phyloP scores from a whole-genome alignment of 148 eudicot genomes.

The Fagopyrum esculentum region DNA sequence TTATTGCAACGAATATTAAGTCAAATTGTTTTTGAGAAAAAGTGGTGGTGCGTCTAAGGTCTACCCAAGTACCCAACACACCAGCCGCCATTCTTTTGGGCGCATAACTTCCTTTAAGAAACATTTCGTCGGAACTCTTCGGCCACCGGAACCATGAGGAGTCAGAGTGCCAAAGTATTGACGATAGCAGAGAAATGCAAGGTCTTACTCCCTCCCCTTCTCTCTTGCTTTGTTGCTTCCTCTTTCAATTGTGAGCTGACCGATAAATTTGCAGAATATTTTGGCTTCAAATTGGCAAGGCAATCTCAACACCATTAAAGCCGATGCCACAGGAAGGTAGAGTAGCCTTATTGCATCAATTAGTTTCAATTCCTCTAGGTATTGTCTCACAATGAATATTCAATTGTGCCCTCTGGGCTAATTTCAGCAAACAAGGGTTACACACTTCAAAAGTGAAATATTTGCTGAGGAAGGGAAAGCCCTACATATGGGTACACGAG shows the following conservation, averaged over 20 bases:
- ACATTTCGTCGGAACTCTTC: slow-evolving; percentile 24
- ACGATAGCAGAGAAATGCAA: slow-evolving; percentile 75
- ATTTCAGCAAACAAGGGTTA: slow-evolving; percentile 63
- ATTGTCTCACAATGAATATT: neutral
- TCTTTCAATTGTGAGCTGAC: neutral
- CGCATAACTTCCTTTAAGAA: neutral
- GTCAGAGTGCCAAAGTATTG: slow-evolving; percentile 32
- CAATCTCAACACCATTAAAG: slow-evolving; percentile 71
- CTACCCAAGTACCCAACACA: no score
- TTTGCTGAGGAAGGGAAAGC: slow-evolving; percentile 61
- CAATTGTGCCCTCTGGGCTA: neutral
- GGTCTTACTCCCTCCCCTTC: slow-evolving; percentile 28
- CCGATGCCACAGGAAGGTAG: slow-evolving; percentile 65
- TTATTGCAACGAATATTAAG: no score
- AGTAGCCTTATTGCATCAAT: neutral
- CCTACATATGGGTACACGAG: slow-evolving; percentile 80
- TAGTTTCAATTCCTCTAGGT: neutral
- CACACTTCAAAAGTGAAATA: slow-evolving; percentile 71
- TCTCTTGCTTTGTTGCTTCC: neutral
- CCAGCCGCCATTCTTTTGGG: no score
- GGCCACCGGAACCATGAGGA: slow-evolving; percentile 33
- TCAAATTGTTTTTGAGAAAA: no score
- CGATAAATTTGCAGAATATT: slow-evolving; percentile 44
- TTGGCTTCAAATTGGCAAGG: slow-evolving; percentile 91
- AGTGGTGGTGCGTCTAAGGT: no score